A percentile compares a stretch with the other conserved stretches of the same genome.
Conservation (phyloP, 345 rosid species). For the Cardiospermum halicacabum region DNA sequence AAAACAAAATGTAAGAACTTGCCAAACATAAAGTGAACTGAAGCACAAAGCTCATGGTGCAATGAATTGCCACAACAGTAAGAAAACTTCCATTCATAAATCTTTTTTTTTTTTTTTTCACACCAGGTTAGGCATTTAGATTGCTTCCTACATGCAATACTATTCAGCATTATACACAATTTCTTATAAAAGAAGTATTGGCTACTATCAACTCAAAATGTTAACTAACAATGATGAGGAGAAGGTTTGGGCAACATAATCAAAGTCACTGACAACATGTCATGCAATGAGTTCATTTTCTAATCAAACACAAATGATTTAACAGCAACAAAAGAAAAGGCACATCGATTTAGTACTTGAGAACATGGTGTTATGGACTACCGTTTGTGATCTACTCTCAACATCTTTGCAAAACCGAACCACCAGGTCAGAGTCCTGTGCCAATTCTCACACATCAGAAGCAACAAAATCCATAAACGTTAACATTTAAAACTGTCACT, state of each 20-base stretch:
- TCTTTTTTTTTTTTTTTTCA: neutral
- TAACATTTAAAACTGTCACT: neutral
- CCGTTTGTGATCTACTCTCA: slow-evolving; percentile 77
- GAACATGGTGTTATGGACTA: slow-evolving; percentile 36
- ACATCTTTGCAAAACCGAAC: slow-evolving; percentile 93
- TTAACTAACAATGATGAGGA: neutral
- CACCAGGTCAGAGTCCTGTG: slow-evolving; percentile 66
- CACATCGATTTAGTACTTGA: slow-evolving; percentile 20
- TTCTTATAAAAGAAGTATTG: neutral
- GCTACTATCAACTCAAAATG: neutral
- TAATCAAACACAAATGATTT: neutral
- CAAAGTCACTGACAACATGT: neutral
- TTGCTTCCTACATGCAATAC: neutral
- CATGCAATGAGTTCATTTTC: neutral
- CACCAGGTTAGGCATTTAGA: neutral
- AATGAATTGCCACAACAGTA: neutral
- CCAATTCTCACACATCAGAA: slow-evolving; percentile 2
- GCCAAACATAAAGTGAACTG: neutral
- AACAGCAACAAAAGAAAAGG: slow-evolving; percentile 4
- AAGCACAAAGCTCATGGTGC: neutral
- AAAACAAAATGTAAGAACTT: neutral
- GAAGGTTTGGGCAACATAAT: neutral
- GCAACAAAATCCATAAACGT: neutral
- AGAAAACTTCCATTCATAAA: neutral
- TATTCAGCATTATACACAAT: neutral